Evolutionary conservation across 345 rosid species (phyloP).

Genomic region (Bruguiera parviflora): DNA sequence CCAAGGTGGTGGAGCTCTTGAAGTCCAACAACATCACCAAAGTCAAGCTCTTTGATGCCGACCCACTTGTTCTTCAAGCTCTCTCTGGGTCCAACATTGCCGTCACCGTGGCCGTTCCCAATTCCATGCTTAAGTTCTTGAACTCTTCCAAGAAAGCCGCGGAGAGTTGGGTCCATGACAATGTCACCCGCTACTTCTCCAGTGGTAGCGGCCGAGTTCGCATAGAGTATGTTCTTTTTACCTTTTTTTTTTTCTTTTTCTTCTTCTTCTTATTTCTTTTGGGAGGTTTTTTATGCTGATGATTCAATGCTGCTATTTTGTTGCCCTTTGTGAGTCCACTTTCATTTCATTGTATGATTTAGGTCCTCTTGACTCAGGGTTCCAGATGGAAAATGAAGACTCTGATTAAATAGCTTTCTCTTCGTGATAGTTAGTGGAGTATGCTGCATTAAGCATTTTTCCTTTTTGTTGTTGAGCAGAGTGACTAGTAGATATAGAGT

Average conservation of each 20-base stretch:
- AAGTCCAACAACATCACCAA: slow-evolving; percentile 70
- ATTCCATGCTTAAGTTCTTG: slow-evolving; percentile 54
- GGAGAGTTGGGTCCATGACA: slow-evolving; percentile 88
- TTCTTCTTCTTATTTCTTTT: not conserved
- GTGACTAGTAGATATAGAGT: too few relatives aligned
- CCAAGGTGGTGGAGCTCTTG: slow-evolving; percentile 75
- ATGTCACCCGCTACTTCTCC: slow-evolving; percentile 82
- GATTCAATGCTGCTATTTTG: not conserved
- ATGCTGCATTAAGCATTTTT: too few relatives aligned
- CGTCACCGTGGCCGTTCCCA: slow-evolving; percentile 69
- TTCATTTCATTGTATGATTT: too few relatives aligned
- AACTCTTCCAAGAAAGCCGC: slow-evolving; percentile 77
- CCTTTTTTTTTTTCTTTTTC: not conserved
- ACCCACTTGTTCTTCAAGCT: slow-evolving; percentile 64
- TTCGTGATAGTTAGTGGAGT: too few relatives aligned
- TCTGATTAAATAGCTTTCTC: too few relatives aligned
- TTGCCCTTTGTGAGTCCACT: too few relatives aligned
- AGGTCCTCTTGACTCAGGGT: too few relatives aligned
- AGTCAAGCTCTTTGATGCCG: slow-evolving; percentile 75
- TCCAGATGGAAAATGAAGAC: too few relatives aligned
- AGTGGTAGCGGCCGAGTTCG: slow-evolving; percentile 45
- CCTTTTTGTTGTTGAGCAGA: too few relatives aligned
- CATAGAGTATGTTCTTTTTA: slow-evolving; percentile 52
- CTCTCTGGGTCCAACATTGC: slow-evolving; percentile 67
- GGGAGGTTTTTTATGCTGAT: not conserved